Percentiles rank a stretch among this genome's conserved stretches.
phyloP scores from a whole-genome alignment of 1,284 basidiomycete genomes.

The Irpex sp. region DNA sequence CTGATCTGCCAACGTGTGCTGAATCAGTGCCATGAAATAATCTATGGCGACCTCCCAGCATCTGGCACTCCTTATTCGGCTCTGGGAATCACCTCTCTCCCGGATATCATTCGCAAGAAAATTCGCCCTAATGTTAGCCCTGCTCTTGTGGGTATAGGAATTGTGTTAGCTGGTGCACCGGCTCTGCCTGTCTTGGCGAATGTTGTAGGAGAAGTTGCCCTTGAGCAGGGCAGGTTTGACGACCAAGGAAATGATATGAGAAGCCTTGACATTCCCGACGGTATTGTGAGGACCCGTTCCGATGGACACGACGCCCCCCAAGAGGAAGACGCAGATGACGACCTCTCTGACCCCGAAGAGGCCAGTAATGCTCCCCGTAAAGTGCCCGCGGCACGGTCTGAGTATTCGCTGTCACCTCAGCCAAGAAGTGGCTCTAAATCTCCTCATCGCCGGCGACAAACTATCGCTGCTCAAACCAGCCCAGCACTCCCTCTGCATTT shows the following conservation, averaged over 20 bases:
- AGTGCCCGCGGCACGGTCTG: neutral
- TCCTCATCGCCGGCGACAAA: conserved; percentile 35
- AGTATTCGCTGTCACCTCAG: neutral
- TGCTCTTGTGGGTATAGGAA: conserved; percentile 81
- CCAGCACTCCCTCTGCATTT: conserved; percentile 62
- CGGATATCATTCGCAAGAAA: conserved; percentile 52
- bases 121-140: conserved; percentile 71
- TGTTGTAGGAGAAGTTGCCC: conserved; percentile 76
- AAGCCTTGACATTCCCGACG: conserved; percentile 43
- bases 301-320: conserved; percentile 5
- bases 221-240: conserved; percentile 81
- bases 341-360: conserved; percentile 20
- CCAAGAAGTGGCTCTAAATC: conserved; percentile 3
- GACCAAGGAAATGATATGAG: conserved; percentile 44
- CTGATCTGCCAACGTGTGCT: conserved; percentile 89
- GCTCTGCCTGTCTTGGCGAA: conserved; percentile 73
- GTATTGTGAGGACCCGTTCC: conserved; percentile 30
- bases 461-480: conserved; percentile 62
- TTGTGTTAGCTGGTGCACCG: conserved; percentile 72
- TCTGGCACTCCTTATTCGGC: conserved; percentile 60
- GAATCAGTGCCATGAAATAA: conserved; percentile 93
- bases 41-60: conserved; percentile 84
- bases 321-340: conserved; percentile 35
- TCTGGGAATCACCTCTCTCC: conserved; percentile 40
- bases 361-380: neutral